Evolutionary conservation across 768 basidiomycete species (phyloP), one percentile per base, ranked within the genome.

Genomic region (Dendrothele bispora): DNA sequence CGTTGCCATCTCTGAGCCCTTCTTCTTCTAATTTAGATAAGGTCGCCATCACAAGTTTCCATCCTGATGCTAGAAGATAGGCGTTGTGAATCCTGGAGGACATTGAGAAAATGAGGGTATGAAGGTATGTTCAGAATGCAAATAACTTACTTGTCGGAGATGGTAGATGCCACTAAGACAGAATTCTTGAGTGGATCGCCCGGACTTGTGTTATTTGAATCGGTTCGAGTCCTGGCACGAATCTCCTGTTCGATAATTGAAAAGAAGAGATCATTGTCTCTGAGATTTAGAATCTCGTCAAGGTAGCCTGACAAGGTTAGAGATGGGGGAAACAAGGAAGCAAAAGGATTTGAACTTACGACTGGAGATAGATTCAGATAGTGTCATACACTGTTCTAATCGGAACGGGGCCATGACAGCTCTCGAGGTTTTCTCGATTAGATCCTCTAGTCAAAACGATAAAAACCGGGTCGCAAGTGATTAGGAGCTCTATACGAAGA

Each of bases 1-100:
- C 67, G 26, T 69, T 73, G 24, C 63, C 57, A 48, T 90, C 83
- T 7, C 71, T 64, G 15, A 88, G 53, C 26, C 83, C 84, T 11
- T 71, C 66, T 15, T 74, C 65, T n/a, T 73, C 68, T 38, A 91
- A 67, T 22, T 78, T 71, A 43, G 72, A 72, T 45, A 92, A 67
- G 26, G 71, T 70, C 48, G 83, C 73, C 3, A 74, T 63, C n/a
- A 88, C 81, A 39, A 91, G 68, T 53, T 77, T 87, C 91, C 91
- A 93, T 1, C 81, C 85, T 14, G 88, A 82, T n/a, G 89, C 86
- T 27, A 91, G 72, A 78, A 87, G 80, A 63, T 89, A 91, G 7
- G 80, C 64, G 60, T 92, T 93, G 64, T 93, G 90, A 45, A 92
- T 74, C 63, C 90, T 92, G 55, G 34, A 43, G 42, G 25, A 21